Evolutionary conservation across 495 filamentous ascomycete species (phyloP), one percentile per base, ranked within the genome.

Genomic region (Daldinia childiae): DNA sequence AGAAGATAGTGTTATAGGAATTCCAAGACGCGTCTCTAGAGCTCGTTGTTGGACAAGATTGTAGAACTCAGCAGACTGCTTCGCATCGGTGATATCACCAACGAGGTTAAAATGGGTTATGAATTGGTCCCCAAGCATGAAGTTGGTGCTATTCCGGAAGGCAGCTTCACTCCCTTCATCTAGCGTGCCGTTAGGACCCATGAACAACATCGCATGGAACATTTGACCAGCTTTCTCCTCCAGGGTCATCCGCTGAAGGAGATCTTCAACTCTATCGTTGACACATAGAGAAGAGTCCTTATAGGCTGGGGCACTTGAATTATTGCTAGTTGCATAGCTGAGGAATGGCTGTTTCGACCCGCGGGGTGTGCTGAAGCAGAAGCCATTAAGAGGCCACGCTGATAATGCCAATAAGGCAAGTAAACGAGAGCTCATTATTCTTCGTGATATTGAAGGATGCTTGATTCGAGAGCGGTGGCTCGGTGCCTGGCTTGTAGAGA

Each of bases 171-270:
- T 51, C 12, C 69, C 73, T 62, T 54, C 12, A 50, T 75, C 69
- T 17, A 75, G 21, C 3, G 73, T 73, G 51, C 68, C 69, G 41
- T 75, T 72, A 6, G 73, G 38, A 0, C 73, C 73, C 65, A 63
- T 52, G 30, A 39, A 64, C 24, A 75, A 24, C 73, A 69, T 68
- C 12, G 69, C 43, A 36, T 88, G 86, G 55, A 87, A 84, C 75
- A 90, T 82, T 75, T 90, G 88, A 6, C 83, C 82, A 60, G 83
- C 82, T 67, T 90, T 90, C 62, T 90, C 88, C 61, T 87, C 82
- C 39, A 88, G 78, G 0, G 86, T 90, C 88, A 90, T 90, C 32
- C 87, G 79, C 12, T 82, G 77, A 60, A 90, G 57, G 34, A 90
- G 78, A 70, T 90, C 87, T 30, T 82, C 76, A 38, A 90, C 83